Evolutionary conservation across 2,329 filamentous ascomycete genomes (phyloP), one percentile per base, ranked within the genome.

Genomic region (Paracorniculantispora psalliotae): DNA sequence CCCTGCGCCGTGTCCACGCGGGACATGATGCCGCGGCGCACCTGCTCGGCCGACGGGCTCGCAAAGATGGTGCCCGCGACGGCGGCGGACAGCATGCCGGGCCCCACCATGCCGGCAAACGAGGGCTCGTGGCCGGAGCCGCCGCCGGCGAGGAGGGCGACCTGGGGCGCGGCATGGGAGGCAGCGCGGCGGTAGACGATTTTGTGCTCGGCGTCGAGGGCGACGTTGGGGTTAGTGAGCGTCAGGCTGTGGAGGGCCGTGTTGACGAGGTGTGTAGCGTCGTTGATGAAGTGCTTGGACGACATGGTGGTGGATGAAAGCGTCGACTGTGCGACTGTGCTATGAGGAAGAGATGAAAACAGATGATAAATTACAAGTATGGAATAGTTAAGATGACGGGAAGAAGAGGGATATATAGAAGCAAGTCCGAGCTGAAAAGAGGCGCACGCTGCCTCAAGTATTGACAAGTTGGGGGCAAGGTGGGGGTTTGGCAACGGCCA

Each of bases 81-180:
- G 1, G 90, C 88, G 50, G 88, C 92, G 33, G 87, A 85, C 19
- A 96, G 83, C 63, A 96, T 77, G 50, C 92, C 92, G 10, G 82
- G 80, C 25, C 92, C 92, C 15, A 97, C 92, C 74, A 92, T 94
- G 61, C 85, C 89, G 1, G 87, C 86, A 71, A 96, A 96, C 61
- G 88, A 90, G 25, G 92, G 92, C 71, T 97, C 92, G 70, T 97
- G 92, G 65, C 92, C 92, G 21, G 88, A 90, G 58, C 93, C 93
- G 64, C 93, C 93, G 63, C 93, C 93, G 2, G 90, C 92, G 65
- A 97, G 81, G 68, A 97, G 81, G 59, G 90, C 90, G 47, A 96
- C 91, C 68, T 90, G 84, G 17, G 79, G 71, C n/a, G 79, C 64
- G 61, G 74, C 73, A 72, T 60, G 67, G 51, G 69, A 71, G 23